Conservation (phyloP, 179 eudicot genomes). For the Drosera spatulata region DNA sequence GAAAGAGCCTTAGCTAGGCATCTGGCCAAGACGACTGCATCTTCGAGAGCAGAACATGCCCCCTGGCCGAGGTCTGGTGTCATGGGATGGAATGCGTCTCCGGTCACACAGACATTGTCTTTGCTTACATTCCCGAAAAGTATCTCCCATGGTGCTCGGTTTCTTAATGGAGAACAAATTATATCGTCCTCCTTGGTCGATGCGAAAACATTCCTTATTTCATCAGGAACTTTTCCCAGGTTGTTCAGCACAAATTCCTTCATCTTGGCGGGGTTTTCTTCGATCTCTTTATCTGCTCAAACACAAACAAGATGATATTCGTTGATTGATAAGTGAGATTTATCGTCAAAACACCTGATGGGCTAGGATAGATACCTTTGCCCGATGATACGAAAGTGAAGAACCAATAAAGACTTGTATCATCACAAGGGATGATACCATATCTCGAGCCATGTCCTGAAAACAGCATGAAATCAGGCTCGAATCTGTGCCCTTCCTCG, state of each 20-base stretch:
- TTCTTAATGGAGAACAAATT: too few relatives aligned
- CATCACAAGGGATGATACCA: constrained; percentile 20
- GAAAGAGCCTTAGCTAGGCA: background rate
- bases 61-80: constrained; percentile 1
- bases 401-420: constrained; percentile 16
- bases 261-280: too few relatives aligned
- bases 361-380: background rate
- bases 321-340: background rate
- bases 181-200: too few relatives aligned
- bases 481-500: constrained; percentile 12
- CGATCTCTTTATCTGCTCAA: too few relatives aligned
- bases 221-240: too few relatives aligned
- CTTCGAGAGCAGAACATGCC: background rate
- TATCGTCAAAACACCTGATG: constrained; percentile 2
- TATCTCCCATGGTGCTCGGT: too few relatives aligned
- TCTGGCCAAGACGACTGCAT: background rate
- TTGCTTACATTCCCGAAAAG: too few relatives aligned
- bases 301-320: too few relatives aligned
- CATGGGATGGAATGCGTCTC: background rate
- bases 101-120: background rate
- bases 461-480: constrained; percentile 11
- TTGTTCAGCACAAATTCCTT: too few relatives aligned
- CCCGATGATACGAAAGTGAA: constrained; percentile 1
- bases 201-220: too few relatives aligned
- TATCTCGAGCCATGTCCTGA: constrained; percentile 13